Evolutionary conservation across 2,329 filamentous ascomycete species (phyloP), one percentile per base, ranked within the genome.

Genomic region (Hypoxylon sp.): DNA sequence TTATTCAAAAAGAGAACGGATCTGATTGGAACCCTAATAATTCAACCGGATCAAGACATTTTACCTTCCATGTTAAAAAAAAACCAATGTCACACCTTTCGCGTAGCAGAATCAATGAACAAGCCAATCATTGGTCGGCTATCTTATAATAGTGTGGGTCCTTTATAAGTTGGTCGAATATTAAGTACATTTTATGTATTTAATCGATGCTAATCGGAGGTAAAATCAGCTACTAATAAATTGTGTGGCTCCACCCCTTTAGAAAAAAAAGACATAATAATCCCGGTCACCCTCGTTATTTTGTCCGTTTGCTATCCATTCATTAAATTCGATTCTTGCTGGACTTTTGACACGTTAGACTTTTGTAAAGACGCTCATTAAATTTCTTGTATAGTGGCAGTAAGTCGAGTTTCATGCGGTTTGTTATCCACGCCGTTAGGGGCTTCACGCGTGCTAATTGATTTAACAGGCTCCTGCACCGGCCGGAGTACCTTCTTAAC

Each of bases 171-270:
- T 73, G 62, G 27, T 44, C 50, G 58, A 70, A 59, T 65, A 68
- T 68, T 68, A 72, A 65, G 44, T 65, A 53, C 48, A 53, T 39
- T 57, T 69, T 64, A 62, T 65, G 50, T 72, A 68, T 67, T 73
- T 69, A 73, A 71, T 67, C 50, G 53, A 56, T 58, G 59, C 57
- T 70, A 73, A 72, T 61, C 50, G 56, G 63, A 66, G 62, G 59
- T 67, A 68, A 71, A 72, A 70, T 64, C 61, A 64, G 60, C 61
- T 68, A 63, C 44, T 71, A 70, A 71, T 64, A 68, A 57, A 67
- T 63, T 67, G 56, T 58, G 44, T 57, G 52, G 50, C 44, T 42
- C 68, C 70, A 56, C 62, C 31, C 48, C 32, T 54, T 59, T 59
- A 48, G 27, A 56, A 44, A 37, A 56, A 65, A 64, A 64, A 65